phyloP scores from a whole-genome alignment of 306 rosid genomes.

The Trifolium subterraneum region DNA sequence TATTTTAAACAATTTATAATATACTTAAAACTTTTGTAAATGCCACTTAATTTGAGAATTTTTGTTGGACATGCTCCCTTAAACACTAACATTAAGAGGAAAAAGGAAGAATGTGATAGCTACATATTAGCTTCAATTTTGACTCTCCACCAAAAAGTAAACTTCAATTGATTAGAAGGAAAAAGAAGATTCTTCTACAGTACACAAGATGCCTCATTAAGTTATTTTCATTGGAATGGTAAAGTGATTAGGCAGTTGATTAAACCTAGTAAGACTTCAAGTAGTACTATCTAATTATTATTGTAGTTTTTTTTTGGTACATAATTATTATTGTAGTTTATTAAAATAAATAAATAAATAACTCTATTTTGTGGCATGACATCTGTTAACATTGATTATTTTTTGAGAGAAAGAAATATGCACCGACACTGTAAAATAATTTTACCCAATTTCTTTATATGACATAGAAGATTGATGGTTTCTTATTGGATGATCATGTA shows the following conservation, averaged over 20 bases:
- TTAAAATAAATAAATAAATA: too few relatives aligned
- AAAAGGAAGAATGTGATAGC: slow-evolving; percentile 46
- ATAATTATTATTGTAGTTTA: too few relatives aligned
- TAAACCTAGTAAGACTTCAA: slow-evolving; percentile 27
- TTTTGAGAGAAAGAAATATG: too few relatives aligned
- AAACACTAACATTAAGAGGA: slow-evolving; percentile 40
- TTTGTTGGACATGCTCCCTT: slow-evolving; percentile 42
- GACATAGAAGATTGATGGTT: too few relatives aligned
- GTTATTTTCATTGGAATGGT: slow-evolving; percentile 38
- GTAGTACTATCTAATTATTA: background rate
- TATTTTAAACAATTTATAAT: too few relatives aligned
- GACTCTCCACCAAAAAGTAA: slow-evolving; percentile 44
- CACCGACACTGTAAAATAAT: too few relatives aligned
- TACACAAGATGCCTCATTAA: slow-evolving; percentile 17
- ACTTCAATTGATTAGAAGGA: slow-evolving; percentile 38
- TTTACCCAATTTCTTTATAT: too few relatives aligned
- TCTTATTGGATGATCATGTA: too few relatives aligned
- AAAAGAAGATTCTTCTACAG: slow-evolving; percentile 48
- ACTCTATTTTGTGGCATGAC: too few relatives aligned
- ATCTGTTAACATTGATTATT: too few relatives aligned
- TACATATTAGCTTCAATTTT: slow-evolving; percentile 57
- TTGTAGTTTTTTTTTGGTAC: too few relatives aligned
- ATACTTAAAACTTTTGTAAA: background rate
- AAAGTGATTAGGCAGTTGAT: slow-evolving; percentile 33
- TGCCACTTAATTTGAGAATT: slow-evolving; percentile 15